Percentiles rank a stretch among this genome's conserved stretches.
These are phyloP conservation scores for Lentinula aciculospora DNA, from an alignment of 768 basidiomycete genomes.

Conservation along the genomic window DNA sequence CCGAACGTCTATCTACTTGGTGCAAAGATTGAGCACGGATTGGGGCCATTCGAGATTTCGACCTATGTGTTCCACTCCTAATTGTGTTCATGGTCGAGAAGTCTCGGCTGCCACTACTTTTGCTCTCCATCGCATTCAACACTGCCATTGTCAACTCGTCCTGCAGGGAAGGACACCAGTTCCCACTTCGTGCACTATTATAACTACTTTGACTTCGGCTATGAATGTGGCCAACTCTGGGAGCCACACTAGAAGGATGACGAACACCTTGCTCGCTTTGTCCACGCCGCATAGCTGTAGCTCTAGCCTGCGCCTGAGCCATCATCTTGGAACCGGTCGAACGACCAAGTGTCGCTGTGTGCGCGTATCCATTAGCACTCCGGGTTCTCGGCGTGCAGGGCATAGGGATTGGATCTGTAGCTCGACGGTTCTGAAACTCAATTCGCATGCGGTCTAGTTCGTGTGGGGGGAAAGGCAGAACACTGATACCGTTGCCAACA, in stretches of 20 bases:
- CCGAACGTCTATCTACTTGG: not conserved
- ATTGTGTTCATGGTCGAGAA: not conserved
- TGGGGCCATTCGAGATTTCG: not conserved
- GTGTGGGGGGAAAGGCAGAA: not conserved
- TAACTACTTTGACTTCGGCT: not conserved
- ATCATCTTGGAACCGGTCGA: not conserved
- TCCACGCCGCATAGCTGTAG: not conserved
- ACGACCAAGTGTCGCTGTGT: not conserved
- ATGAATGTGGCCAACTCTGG: not conserved
- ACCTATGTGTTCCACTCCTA: not conserved
- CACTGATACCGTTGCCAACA: not conserved
- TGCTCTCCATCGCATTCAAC: not conserved
- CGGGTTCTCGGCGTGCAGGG: not conserved
- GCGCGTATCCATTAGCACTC: not conserved
- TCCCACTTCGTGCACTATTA: not conserved
- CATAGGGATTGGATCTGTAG: not conserved
- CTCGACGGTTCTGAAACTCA: not conserved
- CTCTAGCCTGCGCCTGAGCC: not conserved
- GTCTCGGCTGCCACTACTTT: not conserved
- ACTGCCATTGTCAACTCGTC: constrained; percentile 2
- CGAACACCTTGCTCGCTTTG: not conserved
- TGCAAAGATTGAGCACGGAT: not conserved
- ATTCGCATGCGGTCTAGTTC: not conserved
- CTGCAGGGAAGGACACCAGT: not conserved
- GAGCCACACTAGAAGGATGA: not conserved